Conservation (phyloP, 768 basidiomycete genomes). For the Trametes punicea region DNA sequence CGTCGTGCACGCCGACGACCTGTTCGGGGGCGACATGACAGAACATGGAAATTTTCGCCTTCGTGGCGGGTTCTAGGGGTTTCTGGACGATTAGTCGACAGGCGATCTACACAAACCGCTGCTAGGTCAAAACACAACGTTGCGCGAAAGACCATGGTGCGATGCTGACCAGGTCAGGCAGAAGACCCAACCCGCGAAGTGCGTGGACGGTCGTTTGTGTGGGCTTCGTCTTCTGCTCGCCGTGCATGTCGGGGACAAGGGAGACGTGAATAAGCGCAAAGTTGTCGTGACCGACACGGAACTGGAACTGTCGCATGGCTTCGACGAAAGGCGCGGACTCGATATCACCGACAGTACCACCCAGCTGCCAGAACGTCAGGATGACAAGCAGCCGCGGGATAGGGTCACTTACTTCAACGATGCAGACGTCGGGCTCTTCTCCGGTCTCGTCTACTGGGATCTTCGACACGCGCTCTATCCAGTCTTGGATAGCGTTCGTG, state of each 20-base stretch:
- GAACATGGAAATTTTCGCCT: slow-evolving; percentile 98
- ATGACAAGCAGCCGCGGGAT: neutral
- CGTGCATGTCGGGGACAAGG: slow-evolving; percentile 97
- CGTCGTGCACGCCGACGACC: slow-evolving; percentile 94
- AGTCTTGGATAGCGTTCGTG: slow-evolving; percentile 96
- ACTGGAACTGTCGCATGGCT: slow-evolving; percentile 99
- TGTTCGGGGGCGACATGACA: slow-evolving; percentile 90
- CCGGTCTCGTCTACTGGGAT: slow-evolving; percentile 93
- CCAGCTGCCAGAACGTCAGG: slow-evolving; percentile 59
- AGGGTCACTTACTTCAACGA: slow-evolving; percentile 70
- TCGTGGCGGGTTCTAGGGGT: slow-evolving; percentile 80
- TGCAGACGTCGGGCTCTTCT: slow-evolving; percentile 93
- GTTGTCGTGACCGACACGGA: slow-evolving; percentile 94
- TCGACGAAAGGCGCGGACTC: slow-evolving; percentile 98
- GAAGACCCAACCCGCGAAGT: slow-evolving; percentile 84
- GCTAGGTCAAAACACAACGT: neutral
- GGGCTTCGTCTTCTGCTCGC: slow-evolving; percentile 98
- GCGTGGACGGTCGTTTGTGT: slow-evolving; percentile 97
- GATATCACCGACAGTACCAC: slow-evolving; percentile 98
- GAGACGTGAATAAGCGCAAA: slow-evolving; percentile 97
- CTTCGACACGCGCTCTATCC: slow-evolving; percentile 94
- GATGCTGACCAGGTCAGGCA: slow-evolving; percentile 83
- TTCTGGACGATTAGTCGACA: slow-evolving; percentile 82
- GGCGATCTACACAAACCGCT: slow-evolving; percentile 72
- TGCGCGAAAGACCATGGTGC: neutral